phyloP scores from a whole-genome alignment of 2,329 filamentous ascomycete species.

The Grosmannia clavigera region DNA sequence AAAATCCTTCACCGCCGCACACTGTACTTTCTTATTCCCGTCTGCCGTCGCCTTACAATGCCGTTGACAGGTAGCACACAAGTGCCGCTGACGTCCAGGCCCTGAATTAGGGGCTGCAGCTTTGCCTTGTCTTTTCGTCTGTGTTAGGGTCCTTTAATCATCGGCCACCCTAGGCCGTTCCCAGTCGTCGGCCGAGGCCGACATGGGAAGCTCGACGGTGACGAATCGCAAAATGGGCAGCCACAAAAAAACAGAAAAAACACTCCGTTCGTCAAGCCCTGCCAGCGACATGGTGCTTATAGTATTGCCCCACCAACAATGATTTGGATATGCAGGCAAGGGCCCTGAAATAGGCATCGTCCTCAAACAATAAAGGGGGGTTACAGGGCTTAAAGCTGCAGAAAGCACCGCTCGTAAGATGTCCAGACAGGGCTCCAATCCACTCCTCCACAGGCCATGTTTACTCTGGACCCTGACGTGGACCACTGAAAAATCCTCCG shows the following conservation, averaged over 20 bases:
- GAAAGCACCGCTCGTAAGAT: background rate
- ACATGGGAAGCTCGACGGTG: background rate
- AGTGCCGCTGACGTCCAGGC: no score
- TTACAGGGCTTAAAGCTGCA: background rate
- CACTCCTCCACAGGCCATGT: background rate
- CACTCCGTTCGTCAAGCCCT: background rate
- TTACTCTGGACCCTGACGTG: background rate
- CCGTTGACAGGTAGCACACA: background rate
- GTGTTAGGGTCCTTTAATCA: background rate
- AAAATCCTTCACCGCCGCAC: background rate
- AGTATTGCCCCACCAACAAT: background rate
- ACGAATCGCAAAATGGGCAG: background rate
- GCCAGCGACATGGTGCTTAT: background rate
- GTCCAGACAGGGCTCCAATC: background rate
- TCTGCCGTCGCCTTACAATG: background rate
- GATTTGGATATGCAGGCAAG: slow-evolving; percentile 1
- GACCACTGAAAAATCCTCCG: background rate
- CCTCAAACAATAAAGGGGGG: slow-evolving; percentile 5
- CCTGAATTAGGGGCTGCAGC: background rate
- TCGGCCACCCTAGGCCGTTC: background rate
- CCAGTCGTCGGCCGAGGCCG: background rate
- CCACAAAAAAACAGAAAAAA: background rate
- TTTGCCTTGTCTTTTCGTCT: background rate
- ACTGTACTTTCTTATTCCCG: background rate
- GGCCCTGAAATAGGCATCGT: background rate